Evolutionary conservation across 1,284 basidiomycete species (phyloP), one percentile per base, ranked within the genome.

Genomic region (Microbotryum saponariae): DNA sequence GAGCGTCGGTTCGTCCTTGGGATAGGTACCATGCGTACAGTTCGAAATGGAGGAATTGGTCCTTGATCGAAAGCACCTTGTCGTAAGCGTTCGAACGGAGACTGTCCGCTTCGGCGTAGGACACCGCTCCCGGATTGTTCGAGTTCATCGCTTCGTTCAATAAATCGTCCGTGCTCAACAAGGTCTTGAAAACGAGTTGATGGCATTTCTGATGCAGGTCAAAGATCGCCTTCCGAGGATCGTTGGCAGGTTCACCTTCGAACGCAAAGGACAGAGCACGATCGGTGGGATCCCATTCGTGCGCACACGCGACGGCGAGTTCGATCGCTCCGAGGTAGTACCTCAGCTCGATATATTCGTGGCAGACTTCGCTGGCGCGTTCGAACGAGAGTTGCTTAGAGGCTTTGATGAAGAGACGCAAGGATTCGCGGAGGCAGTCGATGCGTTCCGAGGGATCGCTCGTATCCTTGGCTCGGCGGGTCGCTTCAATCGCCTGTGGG

Each of bases 1-100:
- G 79, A 74, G 93, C 87, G 73, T 97, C 91, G 20, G 89, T 87
- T 68, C 90, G 80, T 10, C 85, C 83, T 47, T 84, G 82, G 31
- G 79, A 77, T 52, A 97, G 87, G 57, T 94, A 78, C 93, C 93
- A 97, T 71, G 94, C 91, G 74, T 98, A 98, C 64, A 98, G 76
- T 52, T 86, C 86, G 47, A 87, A 91, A 76, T 98, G 93, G 79
- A 97, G 97, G 76, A 96, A 84, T 70, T 91, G 86, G 74, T 98
- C 94, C 56, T 87, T 82, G 64, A 86, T 87, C 1, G 83, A 79
- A 64, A 97, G 87, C 1, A 91, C 90, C 61, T 91, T 79, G 49
- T 87, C 84, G 73, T 89, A 90, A 0, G 88, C 88, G 71, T 86
- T 84, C 50, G 79, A 81, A 54, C 85, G 81, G 20, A 87, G 82